Conservation (phyloP, 1,284 basidiomycete species). For the Grifola frondosa region DNA sequence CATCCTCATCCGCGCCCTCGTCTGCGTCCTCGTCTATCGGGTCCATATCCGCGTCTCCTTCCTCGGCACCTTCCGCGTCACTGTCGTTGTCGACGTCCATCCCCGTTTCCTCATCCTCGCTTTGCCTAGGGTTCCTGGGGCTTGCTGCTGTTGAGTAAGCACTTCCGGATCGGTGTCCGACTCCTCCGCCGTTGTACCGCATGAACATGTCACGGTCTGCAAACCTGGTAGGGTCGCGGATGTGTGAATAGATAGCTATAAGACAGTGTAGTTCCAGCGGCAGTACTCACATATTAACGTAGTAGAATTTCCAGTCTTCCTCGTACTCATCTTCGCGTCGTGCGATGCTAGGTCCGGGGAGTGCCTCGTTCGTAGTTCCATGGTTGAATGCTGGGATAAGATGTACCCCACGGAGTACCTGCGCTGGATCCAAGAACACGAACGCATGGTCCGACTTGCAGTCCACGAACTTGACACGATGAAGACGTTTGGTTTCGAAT, state of each 20-base stretch:
- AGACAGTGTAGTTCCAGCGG: too few species aligned
- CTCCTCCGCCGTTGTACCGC: not conserved
- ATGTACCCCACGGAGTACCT: slow-evolving; percentile 1
- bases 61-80: too few species aligned
- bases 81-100: too few species aligned
- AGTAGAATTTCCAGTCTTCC: slow-evolving; percentile 1
- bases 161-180: not conserved
- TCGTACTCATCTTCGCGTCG: not conserved
- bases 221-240: too few species aligned
- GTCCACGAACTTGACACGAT: not conserved
- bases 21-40: too few species aligned
- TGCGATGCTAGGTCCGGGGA: not conserved
- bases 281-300: slow-evolving; percentile 2
- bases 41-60: too few species aligned
- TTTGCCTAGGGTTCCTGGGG: too few species aligned
- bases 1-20: too few species aligned
- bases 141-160: too few species aligned
- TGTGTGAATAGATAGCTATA: too few species aligned
- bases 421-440: slow-evolving; percentile 1
- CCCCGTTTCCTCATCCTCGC: too few species aligned
- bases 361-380: not conserved
- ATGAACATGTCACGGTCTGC: slow-evolving; percentile 4
- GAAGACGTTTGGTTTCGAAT: not conserved
- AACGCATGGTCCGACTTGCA: not conserved
- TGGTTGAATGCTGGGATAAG: slow-evolving; percentile 1